phyloP scores from a whole-genome alignment of 805 yeast genomes.

The Danielia reshetovae region DNA sequence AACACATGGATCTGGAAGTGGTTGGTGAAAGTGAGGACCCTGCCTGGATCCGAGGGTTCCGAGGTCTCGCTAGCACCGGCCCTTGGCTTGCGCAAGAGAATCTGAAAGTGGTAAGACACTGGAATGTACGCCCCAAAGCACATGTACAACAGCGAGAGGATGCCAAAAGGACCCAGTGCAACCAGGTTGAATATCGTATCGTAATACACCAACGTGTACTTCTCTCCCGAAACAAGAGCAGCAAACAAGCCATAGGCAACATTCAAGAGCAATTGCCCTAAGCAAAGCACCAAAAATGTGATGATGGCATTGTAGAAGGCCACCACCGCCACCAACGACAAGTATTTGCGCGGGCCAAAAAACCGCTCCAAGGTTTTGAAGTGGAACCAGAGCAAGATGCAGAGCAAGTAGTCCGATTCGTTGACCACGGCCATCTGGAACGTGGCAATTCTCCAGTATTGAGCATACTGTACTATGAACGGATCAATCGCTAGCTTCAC shows the following conservation, averaged over 20 bases:
- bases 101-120: conserved; percentile 31
- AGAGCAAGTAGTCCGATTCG: conserved; percentile 53
- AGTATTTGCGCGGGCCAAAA: conserved; percentile 52
- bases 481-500: conserved; percentile 48
- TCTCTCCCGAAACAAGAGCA: conserved; percentile 2
- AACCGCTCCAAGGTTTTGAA: conserved; percentile 55
- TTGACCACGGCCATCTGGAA: conserved; percentile 53
- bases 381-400: conserved; percentile 45
- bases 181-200: conserved; percentile 32
- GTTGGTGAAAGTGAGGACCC: conserved; percentile 26
- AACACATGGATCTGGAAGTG: conserved; percentile 39
- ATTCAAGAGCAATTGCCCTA: conserved; percentile 35
- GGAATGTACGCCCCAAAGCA: conserved; percentile 35
- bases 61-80: not conserved
- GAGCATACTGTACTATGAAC: conserved; percentile 49
- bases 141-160: conserved; percentile 36
- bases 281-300: conserved; percentile 34
- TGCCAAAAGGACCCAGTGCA: conserved; percentile 38
- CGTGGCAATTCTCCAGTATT: conserved; percentile 51
- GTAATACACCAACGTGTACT: conserved; percentile 13
- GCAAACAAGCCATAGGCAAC: conserved; percentile 33
- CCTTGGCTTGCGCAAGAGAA: conserved; percentile 23
- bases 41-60: conserved; percentile 10
- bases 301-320: conserved; percentile 45
- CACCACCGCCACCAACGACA: conserved; percentile 42